A percentile compares a stretch with the other conserved stretches of the same genome.
phyloP scores from a whole-genome alignment of 805 yeast species.

The Starmerella ratchasimensis region DNA sequence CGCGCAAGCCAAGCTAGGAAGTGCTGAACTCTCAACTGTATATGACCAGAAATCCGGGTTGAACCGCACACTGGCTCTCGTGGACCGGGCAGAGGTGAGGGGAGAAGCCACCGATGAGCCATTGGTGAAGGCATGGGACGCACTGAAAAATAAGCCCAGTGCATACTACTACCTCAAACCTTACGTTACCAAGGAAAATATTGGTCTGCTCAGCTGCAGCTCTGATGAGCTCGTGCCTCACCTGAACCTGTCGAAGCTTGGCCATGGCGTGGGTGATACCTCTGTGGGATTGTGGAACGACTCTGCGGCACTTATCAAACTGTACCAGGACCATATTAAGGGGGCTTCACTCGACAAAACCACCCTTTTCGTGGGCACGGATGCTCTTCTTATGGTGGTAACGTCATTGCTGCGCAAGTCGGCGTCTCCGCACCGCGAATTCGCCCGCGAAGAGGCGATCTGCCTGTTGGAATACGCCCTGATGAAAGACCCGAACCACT shows the following conservation, averaged over 20 bases:
- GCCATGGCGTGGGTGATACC: conserved; percentile 21
- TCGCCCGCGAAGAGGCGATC: conserved; percentile 30
- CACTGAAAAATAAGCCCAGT: conserved; percentile 45
- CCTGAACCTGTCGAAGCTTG: conserved; percentile 39
- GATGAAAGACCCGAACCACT: conserved; percentile 52
- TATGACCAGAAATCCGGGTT: too few species aligned
- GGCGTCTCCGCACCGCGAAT: neutral
- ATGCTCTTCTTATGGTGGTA: conserved; percentile 45
- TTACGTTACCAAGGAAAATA: conserved; percentile 23
- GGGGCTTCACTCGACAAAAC: conserved; percentile 31
- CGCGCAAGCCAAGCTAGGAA: conserved; percentile 31
- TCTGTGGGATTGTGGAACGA: neutral
- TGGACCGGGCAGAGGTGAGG: too few species aligned
- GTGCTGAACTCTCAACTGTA: neutral
- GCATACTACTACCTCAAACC: conserved; percentile 46
- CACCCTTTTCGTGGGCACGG: conserved; percentile 62
- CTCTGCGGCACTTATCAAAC: conserved; percentile 18
- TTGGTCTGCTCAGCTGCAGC: conserved; percentile 8
- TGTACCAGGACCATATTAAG: conserved; percentile 30
- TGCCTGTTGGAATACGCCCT: conserved; percentile 46
- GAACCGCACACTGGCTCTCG: too few species aligned
- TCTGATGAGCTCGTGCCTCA: conserved; percentile 18
- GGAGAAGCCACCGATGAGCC: too few species aligned
- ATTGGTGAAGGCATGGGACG: conserved; percentile 30
- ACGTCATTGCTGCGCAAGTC: conserved; percentile 25